Evolutionary conservation across 2,329 filamentous ascomycete genomes (phyloP).

Genomic region (Cyphellophora europaea): DNA sequence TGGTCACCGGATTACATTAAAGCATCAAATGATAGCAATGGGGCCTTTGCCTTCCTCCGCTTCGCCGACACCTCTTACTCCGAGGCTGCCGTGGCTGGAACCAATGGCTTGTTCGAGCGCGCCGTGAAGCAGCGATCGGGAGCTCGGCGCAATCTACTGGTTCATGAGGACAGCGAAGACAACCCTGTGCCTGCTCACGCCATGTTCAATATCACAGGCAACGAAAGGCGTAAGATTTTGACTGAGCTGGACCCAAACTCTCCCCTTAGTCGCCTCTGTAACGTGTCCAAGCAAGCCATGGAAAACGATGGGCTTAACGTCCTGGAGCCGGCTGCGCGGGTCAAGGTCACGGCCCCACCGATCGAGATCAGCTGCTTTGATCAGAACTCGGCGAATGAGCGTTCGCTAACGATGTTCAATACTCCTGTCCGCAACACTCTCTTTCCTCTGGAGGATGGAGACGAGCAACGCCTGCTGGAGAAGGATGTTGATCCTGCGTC

Average conservation of each 20-base stretch:
- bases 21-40: constrained; percentile 45
- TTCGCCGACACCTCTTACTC: constrained; percentile 69
- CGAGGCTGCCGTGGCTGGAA: constrained; percentile 63
- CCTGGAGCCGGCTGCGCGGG: constrained; percentile 72
- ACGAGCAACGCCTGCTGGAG: constrained; percentile 68
- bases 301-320: constrained; percentile 61
- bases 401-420: constrained; percentile 71
- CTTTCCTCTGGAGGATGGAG: constrained; percentile 47
- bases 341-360: constrained; percentile 74
- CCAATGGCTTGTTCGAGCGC: constrained; percentile 63
- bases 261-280: constrained; percentile 65
- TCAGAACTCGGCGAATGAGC: constrained; percentile 55
- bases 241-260: constrained; percentile 64
- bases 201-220: constrained; percentile 69
- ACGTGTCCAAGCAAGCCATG: constrained; percentile 60
- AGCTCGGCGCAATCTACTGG: constrained; percentile 50
- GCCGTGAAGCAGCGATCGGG: constrained; percentile 49
- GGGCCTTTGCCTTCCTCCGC: constrained; percentile 77
- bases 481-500: constrained; percentile 58
- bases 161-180: constrained; percentile 40
- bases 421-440: constrained; percentile 62
- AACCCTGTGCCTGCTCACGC: constrained; percentile 64
- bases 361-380: constrained; percentile 71
- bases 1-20: constrained; percentile 74
- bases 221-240: constrained; percentile 56